Percentiles rank a stretch among this genome's conserved stretches.
These are phyloP conservation scores for Mycena alexandri DNA, from an alignment of 768 basidiomycete species.

Conservation along the genomic window DNA sequence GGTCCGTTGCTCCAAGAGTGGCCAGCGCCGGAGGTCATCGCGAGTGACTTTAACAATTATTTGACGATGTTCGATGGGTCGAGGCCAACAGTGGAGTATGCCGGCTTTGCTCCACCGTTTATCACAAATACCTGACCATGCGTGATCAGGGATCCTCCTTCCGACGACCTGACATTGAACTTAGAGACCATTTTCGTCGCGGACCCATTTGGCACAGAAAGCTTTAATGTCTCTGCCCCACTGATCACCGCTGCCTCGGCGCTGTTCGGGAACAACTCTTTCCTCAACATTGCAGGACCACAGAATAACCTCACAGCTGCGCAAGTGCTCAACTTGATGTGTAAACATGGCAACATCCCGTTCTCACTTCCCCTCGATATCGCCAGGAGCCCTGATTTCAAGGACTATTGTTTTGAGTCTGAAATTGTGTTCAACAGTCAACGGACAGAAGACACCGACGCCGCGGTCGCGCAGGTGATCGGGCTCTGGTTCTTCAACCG, in stretches of 20 bases:
- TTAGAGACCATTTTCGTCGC: neutral
- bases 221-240: constrained; percentile 8
- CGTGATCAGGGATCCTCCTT: constrained; percentile 3
- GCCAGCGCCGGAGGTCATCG: constrained; percentile 10
- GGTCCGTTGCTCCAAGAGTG: constrained; percentile 15
- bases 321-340: neutral
- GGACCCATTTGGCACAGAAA: constrained; percentile 2
- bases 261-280: constrained; percentile 15
- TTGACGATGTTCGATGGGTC: neutral
- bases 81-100: constrained; percentile 8
- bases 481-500: constrained; percentile 10
- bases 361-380: neutral
- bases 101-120: neutral
- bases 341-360: constrained; percentile 4
- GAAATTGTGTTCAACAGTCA: neutral
- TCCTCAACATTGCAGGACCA: constrained; percentile 7
- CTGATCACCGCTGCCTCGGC: constrained; percentile 8
- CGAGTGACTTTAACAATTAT: constrained; percentile 5
- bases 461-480: neutral
- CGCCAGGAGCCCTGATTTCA: neutral
- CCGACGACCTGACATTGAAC: neutral
- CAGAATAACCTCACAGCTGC: constrained; percentile 1
- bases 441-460: neutral
- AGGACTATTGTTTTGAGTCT: neutral
- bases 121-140: neutral